These are phyloP conservation scores for Ophiostoma montium DNA, from an alignment of 2,329 filamentous ascomycete genomes.

Conservation along the genomic window DNA sequence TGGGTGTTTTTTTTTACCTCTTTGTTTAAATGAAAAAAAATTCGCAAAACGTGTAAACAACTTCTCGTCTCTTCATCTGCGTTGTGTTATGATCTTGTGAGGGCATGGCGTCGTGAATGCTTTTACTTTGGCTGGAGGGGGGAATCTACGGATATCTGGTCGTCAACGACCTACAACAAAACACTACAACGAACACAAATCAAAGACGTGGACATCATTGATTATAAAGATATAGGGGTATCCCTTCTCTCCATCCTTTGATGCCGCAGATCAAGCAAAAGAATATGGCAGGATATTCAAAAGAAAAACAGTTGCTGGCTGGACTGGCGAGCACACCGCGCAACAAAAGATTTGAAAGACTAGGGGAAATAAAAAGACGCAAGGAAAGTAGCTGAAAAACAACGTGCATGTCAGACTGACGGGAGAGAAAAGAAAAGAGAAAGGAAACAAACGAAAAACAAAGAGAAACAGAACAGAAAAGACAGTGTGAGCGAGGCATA, in stretches of 20 bases:
- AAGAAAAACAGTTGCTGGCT: background rate
- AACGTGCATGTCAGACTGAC: background rate
- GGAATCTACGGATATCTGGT: too few species aligned
- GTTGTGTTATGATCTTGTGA: background rate
- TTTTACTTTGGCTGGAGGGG: too few species aligned
- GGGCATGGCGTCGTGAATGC: too few species aligned
- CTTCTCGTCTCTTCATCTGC: conserved; percentile 5
- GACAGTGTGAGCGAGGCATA: background rate
- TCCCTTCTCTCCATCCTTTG: background rate
- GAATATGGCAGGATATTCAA: conserved; percentile 3
- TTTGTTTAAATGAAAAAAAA: conserved; percentile 4
- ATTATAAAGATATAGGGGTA: background rate
- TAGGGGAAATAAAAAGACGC: background rate
- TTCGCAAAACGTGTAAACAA: conserved; percentile 3
- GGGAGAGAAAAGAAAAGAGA: background rate
- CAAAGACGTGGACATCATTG: background rate
- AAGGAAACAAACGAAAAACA: background rate
- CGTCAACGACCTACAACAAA: too few species aligned
- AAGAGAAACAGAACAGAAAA: background rate
- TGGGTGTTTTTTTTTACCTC: conserved; percentile 8
- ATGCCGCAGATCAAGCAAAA: background rate
- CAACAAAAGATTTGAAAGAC: conserved; percentile 1
- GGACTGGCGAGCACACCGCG: background rate
- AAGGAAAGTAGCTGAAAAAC: background rate
- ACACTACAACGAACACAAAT: too few species aligned